These are phyloP conservation scores for Avicennia marina DNA, from an alignment of 257 asterid genomes.

Conservation along the genomic window DNA sequence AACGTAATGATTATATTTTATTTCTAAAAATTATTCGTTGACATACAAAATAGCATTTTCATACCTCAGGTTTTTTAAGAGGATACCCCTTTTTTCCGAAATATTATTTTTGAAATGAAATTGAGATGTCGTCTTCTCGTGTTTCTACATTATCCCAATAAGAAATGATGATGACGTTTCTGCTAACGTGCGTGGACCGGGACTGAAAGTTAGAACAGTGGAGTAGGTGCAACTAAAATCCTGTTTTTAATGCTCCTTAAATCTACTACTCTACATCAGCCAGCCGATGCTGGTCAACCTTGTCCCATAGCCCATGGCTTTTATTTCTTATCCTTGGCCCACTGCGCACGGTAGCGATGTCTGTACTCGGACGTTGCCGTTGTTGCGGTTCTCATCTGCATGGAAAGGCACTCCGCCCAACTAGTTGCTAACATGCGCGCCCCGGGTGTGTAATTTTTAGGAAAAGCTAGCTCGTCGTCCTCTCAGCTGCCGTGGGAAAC, in stretches of 20 bases:
- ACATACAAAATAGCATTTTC: too few relatives aligned
- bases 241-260: conserved; percentile 42
- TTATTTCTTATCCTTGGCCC: conserved; percentile 21
- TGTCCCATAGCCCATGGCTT: conserved; percentile 20
- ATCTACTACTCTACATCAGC: conserved; percentile 8
- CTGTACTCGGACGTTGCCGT: background rate
- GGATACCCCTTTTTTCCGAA: too few relatives aligned
- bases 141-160: too few relatives aligned
- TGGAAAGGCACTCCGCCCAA: conserved; percentile 35
- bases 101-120: too few relatives aligned
- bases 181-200: too few relatives aligned
- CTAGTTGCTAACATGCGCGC: conserved; percentile 20
- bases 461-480: conserved; percentile 82
- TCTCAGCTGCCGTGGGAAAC: conserved; percentile 75
- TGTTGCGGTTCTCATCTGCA: conserved; percentile 22
- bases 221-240: conserved; percentile 59
- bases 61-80: too few relatives aligned
- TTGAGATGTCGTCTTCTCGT: too few relatives aligned
- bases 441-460: conserved; percentile 27
- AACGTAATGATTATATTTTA: too few relatives aligned
- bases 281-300: conserved; percentile 49
- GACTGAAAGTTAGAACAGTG: conserved; percentile 32
- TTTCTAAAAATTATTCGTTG: too few relatives aligned
- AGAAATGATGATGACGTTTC: too few relatives aligned
- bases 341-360: conserved; percentile 23